These are phyloP conservation scores for Nyctanthes arbortristis DNA, from an alignment of 257 asterid species.

Conservation along the genomic window DNA sequence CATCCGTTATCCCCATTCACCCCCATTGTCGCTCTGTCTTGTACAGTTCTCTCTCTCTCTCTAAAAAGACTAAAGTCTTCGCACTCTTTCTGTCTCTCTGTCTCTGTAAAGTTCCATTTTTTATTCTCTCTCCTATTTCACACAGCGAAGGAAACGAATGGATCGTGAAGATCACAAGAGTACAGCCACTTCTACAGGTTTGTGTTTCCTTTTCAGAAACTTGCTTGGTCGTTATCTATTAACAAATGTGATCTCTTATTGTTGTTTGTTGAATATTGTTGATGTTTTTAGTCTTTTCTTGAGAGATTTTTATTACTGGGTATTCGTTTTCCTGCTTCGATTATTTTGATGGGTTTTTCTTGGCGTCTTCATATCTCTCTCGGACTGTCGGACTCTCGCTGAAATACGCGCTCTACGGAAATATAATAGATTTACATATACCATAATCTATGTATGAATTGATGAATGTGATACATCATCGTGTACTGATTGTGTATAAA, in stretches of 20 bases:
- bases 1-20: constrained; percentile 19
- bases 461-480: neutral
- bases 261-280: neutral
- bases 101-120: constrained; percentile 19
- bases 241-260: too few species aligned
- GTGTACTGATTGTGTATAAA: neutral
- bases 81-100: constrained; percentile 16
- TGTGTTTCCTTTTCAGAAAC: neutral
- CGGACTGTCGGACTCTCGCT: too few species aligned
- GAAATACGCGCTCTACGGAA: too few species aligned
- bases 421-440: neutral
- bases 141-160: constrained; percentile 24
- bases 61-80: constrained; percentile 27
- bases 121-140: constrained; percentile 25
- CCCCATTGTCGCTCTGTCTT: constrained; percentile 19
- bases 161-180: constrained; percentile 35
- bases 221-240: too few species aligned
- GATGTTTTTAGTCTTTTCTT: neutral
- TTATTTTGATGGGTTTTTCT: constrained; percentile 21
- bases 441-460: neutral
- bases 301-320: neutral
- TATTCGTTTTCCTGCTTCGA: constrained; percentile 20
- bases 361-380: neutral
- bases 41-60: constrained; percentile 3
- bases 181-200: constrained; percentile 33